phyloP scores from a whole-genome alignment of 345 rosid species.

The Heritiera fomes region DNA sequence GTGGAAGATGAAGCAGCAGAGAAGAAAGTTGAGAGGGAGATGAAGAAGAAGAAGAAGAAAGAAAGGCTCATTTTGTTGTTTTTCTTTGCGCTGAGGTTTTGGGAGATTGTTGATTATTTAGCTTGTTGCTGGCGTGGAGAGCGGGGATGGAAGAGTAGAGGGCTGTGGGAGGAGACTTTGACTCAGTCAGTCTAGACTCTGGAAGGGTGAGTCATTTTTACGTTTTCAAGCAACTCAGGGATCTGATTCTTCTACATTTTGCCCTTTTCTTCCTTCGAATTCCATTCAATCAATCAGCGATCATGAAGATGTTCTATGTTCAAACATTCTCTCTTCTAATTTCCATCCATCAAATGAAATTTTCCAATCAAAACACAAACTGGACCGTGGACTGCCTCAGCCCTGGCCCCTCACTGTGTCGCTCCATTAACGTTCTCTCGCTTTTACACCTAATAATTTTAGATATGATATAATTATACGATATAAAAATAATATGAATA shows the following conservation, averaged over 20 bases:
- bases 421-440: too few species aligned
- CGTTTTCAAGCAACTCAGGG: neutral
- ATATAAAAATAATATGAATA: too few species aligned
- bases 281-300: too few species aligned
- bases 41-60: neutral
- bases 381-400: too few species aligned
- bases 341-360: too few species aligned
- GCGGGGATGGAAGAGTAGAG: neutral
- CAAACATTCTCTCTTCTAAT: too few species aligned
- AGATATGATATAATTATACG: too few species aligned
- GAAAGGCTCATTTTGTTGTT: neutral
- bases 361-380: too few species aligned
- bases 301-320: too few species aligned
- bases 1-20: slow-evolving; percentile 24
- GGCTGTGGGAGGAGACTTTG: neutral
- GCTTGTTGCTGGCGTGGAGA: neutral
- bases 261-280: too few species aligned
- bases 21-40: slow-evolving; percentile 7
- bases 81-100: neutral
- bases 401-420: too few species aligned
- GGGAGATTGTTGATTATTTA: neutral
- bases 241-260: neutral
- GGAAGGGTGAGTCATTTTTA: neutral
- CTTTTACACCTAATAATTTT: too few species aligned
- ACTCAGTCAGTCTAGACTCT: neutral